Conservation (phyloP, 768 basidiomycete genomes). For the Lentinula guzmanii region DNA sequence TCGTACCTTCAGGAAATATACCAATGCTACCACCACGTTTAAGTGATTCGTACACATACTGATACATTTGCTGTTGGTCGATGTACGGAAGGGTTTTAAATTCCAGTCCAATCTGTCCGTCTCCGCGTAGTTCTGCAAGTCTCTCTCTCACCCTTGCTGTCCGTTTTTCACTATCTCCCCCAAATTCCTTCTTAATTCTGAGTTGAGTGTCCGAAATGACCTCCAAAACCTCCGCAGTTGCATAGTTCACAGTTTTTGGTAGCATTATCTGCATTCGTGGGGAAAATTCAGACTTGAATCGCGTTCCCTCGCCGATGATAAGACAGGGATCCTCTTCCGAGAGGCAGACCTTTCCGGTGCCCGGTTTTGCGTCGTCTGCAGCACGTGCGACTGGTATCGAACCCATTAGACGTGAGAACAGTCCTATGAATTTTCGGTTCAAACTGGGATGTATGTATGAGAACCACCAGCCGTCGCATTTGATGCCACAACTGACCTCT, state of each 20-base stretch:
- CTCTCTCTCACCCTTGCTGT: slow-evolving; percentile 65
- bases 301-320: slow-evolving; percentile 78
- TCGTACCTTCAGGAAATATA: slow-evolving; percentile 93
- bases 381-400: slow-evolving; percentile 92
- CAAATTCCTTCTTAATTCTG: slow-evolving; percentile 81
- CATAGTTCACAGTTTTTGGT: slow-evolving; percentile 71
- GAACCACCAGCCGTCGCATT: background rate
- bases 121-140: slow-evolving; percentile 47
- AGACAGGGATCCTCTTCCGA: slow-evolving; percentile 73
- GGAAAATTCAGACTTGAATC: slow-evolving; percentile 65
- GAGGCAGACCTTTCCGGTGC: slow-evolving; percentile 65
- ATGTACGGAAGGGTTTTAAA: slow-evolving; percentile 86
- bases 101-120: slow-evolving; percentile 57
- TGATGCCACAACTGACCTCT: slow-evolving; percentile 56
- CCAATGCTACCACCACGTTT: slow-evolving; percentile 88
- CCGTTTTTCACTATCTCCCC: slow-evolving; percentile 72
- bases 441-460: background rate
- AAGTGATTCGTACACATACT: slow-evolving; percentile 82
- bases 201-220: slow-evolving; percentile 86
- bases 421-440: background rate
- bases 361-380: slow-evolving; percentile 75
- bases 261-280: slow-evolving; percentile 85
- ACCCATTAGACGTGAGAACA: slow-evolving; percentile 7
- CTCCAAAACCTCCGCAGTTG: slow-evolving; percentile 78
- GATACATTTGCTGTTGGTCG: slow-evolving; percentile 94